Percentiles rank a stretch among this genome's conserved stretches.
These are phyloP conservation scores for Chiua sp. DNA, from an alignment of 1,284 basidiomycete species.

Conservation along the genomic window DNA sequence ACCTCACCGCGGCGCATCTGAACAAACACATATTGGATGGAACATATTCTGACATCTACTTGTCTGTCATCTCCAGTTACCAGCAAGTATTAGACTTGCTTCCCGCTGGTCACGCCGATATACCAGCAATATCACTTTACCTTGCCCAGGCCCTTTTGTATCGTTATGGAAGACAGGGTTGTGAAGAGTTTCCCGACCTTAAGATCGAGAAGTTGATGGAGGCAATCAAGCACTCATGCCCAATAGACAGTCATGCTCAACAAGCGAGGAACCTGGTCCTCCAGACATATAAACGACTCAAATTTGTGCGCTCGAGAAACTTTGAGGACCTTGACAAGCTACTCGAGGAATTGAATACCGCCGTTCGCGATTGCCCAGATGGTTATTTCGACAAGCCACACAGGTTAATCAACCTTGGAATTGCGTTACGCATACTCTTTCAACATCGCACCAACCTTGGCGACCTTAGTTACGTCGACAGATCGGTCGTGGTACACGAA, in stretches of 20 bases:
- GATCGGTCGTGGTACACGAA: constrained; percentile 1
- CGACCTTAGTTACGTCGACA: background rate
- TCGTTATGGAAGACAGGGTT: background rate
- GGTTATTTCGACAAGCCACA: constrained; percentile 3
- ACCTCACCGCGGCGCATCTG: constrained; percentile 15
- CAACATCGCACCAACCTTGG: background rate
- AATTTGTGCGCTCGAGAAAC: background rate
- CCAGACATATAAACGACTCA: background rate
- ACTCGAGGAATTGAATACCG: background rate
- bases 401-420: constrained; percentile 10
- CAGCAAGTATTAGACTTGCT: background rate
- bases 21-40: background rate
- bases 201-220: background rate
- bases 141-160: constrained; percentile 7
- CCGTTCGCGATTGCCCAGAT: background rate
- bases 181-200: background rate
- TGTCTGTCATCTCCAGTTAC: constrained; percentile 3
- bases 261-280: constrained; percentile 2
- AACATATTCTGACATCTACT: background rate
- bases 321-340: background rate
- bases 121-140: constrained; percentile 1
- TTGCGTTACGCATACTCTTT: constrained; percentile 3
- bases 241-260: background rate
- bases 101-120: background rate
- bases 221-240: background rate